Base-by-base conservation (phyloP, 768 basidiomycete species). In the Galerina marginata region DNA sequence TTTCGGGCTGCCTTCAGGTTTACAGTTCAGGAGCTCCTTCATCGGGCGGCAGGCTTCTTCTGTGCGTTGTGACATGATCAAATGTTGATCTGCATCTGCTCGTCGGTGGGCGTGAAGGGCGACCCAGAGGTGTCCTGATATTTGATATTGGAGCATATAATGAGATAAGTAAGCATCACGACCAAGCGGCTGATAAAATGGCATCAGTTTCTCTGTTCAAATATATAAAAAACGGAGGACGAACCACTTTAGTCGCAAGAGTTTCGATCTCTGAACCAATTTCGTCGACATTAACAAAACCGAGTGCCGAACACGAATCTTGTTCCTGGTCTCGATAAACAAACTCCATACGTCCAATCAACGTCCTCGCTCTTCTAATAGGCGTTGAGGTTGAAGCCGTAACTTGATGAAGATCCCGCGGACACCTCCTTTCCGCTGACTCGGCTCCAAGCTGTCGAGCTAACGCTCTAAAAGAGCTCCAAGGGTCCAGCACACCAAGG, bases 71-170 rank as follows among this genome's bases (percentile, higher is more conserved):
- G 81, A 73, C 43, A 92, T 79, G 1, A 80, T 66, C 0, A 72
- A 57, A 56, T 75, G 78, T 68, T 85, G 81, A 23, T 82, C 72
- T 0, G 73, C 60, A 56, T 83, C 78, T 7, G 71, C 75, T 5
- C 75, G 77, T 12, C 85, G 83, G 72, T 95, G 92, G 16, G 85
- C 81, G 66, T 91, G 87, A 16, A 95, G 74, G 0, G 88, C 86
- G 46, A 86, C 74, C 87, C 89, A 91, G 25, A 95, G 77, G 66
- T 90, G 85, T 0, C 81, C 77, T 1, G 80, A 73, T 1, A 84
- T 80, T 29, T 75, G 79, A 65, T 88, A 86, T 66, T 90, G 86
- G 6, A 65, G 55, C 26, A 69, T 65, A 52, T 76, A 81, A 11
- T 60, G 60, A 3, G 70, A 68, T 16, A 83, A 69, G 0, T 58